These are phyloP conservation scores for Penicillium decumbens DNA, from an alignment of 2,329 filamentous ascomycete species.

Conservation along the genomic window DNA sequence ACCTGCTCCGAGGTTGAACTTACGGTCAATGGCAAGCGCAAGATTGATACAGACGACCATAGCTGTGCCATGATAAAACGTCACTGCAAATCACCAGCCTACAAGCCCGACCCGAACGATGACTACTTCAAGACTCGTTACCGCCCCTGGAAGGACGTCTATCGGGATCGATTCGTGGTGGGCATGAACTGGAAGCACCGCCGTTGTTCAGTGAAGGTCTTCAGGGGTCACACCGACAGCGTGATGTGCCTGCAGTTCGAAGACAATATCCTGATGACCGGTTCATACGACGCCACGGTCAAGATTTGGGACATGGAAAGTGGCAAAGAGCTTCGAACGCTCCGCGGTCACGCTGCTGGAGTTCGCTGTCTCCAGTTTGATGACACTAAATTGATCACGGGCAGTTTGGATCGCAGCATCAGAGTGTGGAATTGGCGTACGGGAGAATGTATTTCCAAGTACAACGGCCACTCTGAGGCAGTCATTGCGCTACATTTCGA, in stretches of 20 bases:
- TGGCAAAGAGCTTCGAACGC: conserved; percentile 76
- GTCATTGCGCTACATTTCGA: conserved; percentile 88
- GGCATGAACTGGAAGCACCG: conserved; percentile 98
- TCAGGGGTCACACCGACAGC: conserved; percentile 84
- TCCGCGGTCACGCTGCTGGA: conserved; percentile 74
- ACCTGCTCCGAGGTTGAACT: conserved; percentile 17
- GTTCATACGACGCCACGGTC: conserved; percentile 90
- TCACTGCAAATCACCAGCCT: conserved; percentile 27
- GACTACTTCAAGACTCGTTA: conserved; percentile 50
- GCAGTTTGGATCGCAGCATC: conserved; percentile 79
- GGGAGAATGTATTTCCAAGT: conserved; percentile 76
- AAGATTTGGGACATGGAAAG: conserved; percentile 96
- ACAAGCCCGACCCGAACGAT: conserved; percentile 34
- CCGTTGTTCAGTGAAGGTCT: conserved; percentile 74
- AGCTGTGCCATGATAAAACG: conserved; percentile 29
- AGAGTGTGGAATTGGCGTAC: conserved; percentile 97
- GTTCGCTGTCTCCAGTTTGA: conserved; percentile 91
- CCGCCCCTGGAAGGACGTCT: conserved; percentile 93
- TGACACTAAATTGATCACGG: conserved; percentile 83
- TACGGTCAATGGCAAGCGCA: conserved; percentile 24
- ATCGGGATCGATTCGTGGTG: conserved; percentile 90
- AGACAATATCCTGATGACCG: conserved; percentile 85
- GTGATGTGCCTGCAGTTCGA: conserved; percentile 77
- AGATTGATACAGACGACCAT: conserved; percentile 27
- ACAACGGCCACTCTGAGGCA: conserved; percentile 72